Conservation (phyloP, 768 basidiomycete species). For the Sarcodon sp. region DNA sequence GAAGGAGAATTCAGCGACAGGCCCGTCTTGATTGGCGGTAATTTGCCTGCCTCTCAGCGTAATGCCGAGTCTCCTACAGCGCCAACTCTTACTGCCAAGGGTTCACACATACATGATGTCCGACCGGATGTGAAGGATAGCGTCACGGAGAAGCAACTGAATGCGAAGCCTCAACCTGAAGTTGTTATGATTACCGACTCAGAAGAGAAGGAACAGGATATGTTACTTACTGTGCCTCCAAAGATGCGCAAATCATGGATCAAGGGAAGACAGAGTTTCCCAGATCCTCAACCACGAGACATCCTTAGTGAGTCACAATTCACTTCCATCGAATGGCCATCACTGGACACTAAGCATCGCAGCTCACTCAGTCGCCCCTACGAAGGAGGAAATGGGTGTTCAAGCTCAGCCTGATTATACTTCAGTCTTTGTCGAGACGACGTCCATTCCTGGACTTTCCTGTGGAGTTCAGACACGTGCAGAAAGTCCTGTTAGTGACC, state of each 20-base stretch:
- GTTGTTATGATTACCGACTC: neutral
- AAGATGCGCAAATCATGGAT: conserved; percentile 55
- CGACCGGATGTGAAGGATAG: conserved; percentile 19
- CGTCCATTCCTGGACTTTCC: too few species aligned
- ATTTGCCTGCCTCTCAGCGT: conserved; percentile 20
- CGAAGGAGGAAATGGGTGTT: neutral
- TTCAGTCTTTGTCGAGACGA: neutral
- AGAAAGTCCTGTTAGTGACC: too few species aligned
- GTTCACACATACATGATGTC: too few species aligned
- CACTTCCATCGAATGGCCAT: neutral
- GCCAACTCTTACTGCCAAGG: too few species aligned
- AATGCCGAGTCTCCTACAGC: too few species aligned
- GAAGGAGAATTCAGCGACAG: conserved; percentile 43
- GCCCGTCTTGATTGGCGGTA: conserved; percentile 46
- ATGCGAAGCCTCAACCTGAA: conserved; percentile 9
- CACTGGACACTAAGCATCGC: too few species aligned
- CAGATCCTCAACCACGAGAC: conserved; percentile 1
- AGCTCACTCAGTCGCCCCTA: neutral
- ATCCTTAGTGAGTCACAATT: neutral
- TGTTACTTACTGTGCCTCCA: conserved; percentile 30
- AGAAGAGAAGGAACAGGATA: conserved; percentile 17
- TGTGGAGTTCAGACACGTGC: too few species aligned
- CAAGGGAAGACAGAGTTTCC: conserved; percentile 26
- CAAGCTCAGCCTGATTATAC: conserved; percentile 7
- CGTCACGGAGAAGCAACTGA: conserved; percentile 23